phyloP scores from a whole-genome alignment of 768 basidiomycete genomes.

The Artomyces pyxidatus region DNA sequence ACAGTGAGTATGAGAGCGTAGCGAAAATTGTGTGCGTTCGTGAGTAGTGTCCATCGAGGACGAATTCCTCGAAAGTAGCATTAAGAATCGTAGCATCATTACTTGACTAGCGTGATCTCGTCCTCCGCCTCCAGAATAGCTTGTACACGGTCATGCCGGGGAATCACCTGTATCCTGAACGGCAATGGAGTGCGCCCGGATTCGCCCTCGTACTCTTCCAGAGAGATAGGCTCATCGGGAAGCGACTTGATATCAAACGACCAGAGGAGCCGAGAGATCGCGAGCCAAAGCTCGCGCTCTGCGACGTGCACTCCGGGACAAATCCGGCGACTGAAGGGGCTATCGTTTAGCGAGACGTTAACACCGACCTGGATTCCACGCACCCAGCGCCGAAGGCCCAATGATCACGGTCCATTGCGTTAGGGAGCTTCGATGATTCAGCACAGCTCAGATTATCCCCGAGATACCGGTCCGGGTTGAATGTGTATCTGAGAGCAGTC shows the following conservation, averaged over 20 bases:
- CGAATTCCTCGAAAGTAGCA: too few species aligned
- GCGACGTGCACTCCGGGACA: conserved; percentile 39
- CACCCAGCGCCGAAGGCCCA: conserved; percentile 46
- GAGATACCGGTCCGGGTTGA: conserved; percentile 40
- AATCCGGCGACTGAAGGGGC: conserved; percentile 22
- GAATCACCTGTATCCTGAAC: conserved; percentile 25
- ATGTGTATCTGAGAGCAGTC: conserved; percentile 14
- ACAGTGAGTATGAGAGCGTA: too few species aligned
- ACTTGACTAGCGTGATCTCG: conserved; percentile 10
- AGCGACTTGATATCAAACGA: conserved; percentile 34
- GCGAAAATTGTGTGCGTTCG: too few species aligned
- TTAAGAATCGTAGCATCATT: too few species aligned
- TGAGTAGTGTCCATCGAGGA: too few species aligned
- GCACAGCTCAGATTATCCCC: conserved; percentile 29
- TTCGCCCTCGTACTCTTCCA: conserved; percentile 39
- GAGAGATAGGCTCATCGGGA: conserved; percentile 34
- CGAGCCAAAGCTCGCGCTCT: conserved; percentile 37
- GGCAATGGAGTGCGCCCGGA: conserved; percentile 40
- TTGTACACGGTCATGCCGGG: conserved; percentile 16
- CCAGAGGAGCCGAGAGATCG: conserved; percentile 40
- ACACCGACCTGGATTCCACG: conserved; percentile 8
- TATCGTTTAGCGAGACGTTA: not conserved
- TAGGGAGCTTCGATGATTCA: conserved; percentile 34
- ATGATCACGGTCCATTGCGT: conserved; percentile 39
- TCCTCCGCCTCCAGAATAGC: conserved; percentile 8